Evolutionary conservation across 164 flowering plant species (phyloP), one percentile per base, ranked within the genome.

Genomic region (Warburgia ugandensis): DNA sequence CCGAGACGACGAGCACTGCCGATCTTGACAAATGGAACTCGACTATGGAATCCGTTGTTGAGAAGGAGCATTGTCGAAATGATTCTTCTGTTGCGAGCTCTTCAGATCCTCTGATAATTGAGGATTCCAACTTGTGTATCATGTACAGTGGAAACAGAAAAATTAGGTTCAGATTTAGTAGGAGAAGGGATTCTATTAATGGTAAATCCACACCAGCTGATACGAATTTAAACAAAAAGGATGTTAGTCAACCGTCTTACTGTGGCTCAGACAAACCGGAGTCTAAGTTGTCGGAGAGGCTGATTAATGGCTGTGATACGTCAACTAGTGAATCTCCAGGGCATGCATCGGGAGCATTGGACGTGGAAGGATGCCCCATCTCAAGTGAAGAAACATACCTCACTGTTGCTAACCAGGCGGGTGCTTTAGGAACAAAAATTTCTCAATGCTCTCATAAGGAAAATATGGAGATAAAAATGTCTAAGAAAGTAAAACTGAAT

Each of bases 101-200:
- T n/a, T n/a, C n/a, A n/a, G n/a, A n/a, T n/a, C n/a, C n/a, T n/a
- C n/a, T n/a, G n/a, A n/a, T n/a, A n/a, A n/a, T n/a, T n/a, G n/a
- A n/a, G n/a, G n/a, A n/a, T n/a, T n/a, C n/a, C n/a, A n/a, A n/a
- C n/a, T n/a, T n/a, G n/a, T n/a, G n/a, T n/a, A n/a, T n/a, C n/a
- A n/a, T n/a, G n/a, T n/a, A n/a, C n/a, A n/a, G n/a, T n/a, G 78
- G 80, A 25, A 58, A 70, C 37, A 66, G 80, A 58, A 83, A 74
- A 62, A 69, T 76, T 2, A 78, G 73, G 66, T 68, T 72, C 40
- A 67, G 63, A 45, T 45, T 45, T 27, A 26, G 49, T 63, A 74
- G 68, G 54, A 78, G 73, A 5, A 75, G 68, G 73, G 86, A 72
- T 20, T 50, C 69, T 52, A 70, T 64, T 25, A 59, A 27, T 59